phyloP scores from a whole-genome alignment of 2,329 filamentous ascomycete genomes.

The Boeremia exigua region DNA sequence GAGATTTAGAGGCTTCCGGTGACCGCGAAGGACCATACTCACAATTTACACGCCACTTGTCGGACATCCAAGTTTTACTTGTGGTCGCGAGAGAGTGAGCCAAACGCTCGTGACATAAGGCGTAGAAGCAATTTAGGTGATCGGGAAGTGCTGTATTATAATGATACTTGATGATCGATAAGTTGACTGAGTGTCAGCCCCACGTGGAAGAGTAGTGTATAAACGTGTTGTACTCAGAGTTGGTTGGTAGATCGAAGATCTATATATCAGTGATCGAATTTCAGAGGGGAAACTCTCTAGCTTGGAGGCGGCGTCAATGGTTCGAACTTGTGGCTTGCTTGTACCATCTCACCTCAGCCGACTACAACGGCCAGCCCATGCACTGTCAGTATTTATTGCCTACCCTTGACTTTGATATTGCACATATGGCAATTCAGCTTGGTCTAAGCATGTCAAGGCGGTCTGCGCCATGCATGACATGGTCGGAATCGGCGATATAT shows the following conservation, averaged over 20 bases:
- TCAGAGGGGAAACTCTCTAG: neutral
- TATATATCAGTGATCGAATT: neutral
- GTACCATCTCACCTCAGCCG: slow-evolving; percentile 14
- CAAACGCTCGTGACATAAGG: neutral
- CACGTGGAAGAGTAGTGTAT: slow-evolving; percentile 4
- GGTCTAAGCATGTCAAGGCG: neutral
- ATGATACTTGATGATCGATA: neutral
- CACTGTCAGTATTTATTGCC: too few relatives aligned
- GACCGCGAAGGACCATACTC: too few relatives aligned
- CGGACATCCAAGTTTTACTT: too few relatives aligned
- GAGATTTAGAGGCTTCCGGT: too few relatives aligned
- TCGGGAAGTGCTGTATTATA: neutral
- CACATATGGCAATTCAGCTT: neutral
- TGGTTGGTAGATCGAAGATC: neutral
- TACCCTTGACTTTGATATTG: neutral
- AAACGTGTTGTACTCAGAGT: neutral
- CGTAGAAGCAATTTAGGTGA: neutral
- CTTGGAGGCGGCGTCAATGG: neutral
- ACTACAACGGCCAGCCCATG: neutral
- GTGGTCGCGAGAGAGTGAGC: too few relatives aligned
- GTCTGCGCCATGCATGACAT: neutral
- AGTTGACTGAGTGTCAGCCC: neutral
- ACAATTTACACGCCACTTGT: too few relatives aligned
- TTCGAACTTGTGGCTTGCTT: slow-evolving; percentile 9
- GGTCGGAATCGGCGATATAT: neutral